Evolutionary conservation across 768 basidiomycete species (phyloP), one percentile per base, ranked within the genome.

Genomic region (Lepiota venenata): DNA sequence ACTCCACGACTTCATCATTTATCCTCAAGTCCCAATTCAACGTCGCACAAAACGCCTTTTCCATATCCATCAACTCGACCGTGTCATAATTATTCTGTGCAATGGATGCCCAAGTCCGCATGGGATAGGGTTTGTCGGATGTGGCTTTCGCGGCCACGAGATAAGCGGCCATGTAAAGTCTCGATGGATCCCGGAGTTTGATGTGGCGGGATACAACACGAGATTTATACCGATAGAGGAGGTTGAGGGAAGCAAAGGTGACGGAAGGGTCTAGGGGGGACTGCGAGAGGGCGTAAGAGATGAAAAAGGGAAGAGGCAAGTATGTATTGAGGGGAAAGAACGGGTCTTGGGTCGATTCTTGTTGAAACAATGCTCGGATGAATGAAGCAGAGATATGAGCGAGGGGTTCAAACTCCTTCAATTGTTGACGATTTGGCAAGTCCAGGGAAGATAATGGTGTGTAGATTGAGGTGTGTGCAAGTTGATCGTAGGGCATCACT

Each of bases 71-170:
- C 21, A 53, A 25, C 18, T 53, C 52, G 14, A 45, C 35, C 15
- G 38, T 37, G 14, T 45, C 43, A 7, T 53, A 53, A 27, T 53
- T 53, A 22, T 53, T 53, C 21, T 53, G 52, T 7, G 43, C 52
- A 25, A 53, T 35, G 4, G 36, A 38, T n/a, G 36, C 44, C 52
- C 52, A 53, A 4, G 43, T 53, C 11, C 44, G 32, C 52, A 53
- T 53, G 52, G 43, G 36, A 18, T 45, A 53, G 7, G 32, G 10
- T 29, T 27, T 53, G 36, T 53, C 52, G 11, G 42, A 45, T 14
- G 46, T 43, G 52, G 38, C 21, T 18, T 53, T 53, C 16, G 52
- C 46, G 20, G 49, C 49, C 49, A 50, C 49, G 25, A 50, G 39
- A 39, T 50, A 50, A 15, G 49, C 49, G 21, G 49, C 38, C 18